Evolutionary conservation across 1,284 basidiomycete species (phyloP), one percentile per base, ranked within the genome.

Genomic region (Sparassis latifolia): DNA sequence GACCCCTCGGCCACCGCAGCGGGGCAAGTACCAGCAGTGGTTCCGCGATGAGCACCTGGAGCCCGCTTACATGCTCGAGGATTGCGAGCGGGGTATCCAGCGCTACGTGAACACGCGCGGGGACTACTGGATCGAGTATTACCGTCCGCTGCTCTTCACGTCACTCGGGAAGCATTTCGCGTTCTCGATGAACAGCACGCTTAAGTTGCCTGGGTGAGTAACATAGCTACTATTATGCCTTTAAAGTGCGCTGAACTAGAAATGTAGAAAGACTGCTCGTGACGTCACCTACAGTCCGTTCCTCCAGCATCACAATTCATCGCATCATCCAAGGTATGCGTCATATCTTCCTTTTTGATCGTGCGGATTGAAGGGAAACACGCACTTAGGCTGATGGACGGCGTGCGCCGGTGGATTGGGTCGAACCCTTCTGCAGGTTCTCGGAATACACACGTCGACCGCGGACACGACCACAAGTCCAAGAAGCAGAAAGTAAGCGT

Each of bases 51-150:
- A 80, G 45, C 77, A 94, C 60, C 77, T 97, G 20, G 71, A 82
- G 45, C 76, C 77, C 0, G 75, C 78, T 2, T 87, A 86, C 59
- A 65, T 72, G 4, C 59, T 85, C 1, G 74, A 77, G 1, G 77
- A 82, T 43, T 85, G 82, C 55, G 69, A 78, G 47, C 61, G 71
- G 37, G 74, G 76, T 1, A 68, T 91, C 30, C 58, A 71, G 12
- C 72, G 80, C 28, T 86, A 86, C 58, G 78, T 84, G 20, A 73
- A 74, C 39, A 69, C 66, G 10, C 76, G 76, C 42, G 78, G 80
- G 6, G 86, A 93, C 52, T 92, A 89, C 59, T 96, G 91, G 86
- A 77, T 84, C 3, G 92, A 95, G 63, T 96, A 96, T 69, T 97
- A 97, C 65, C 79, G 92, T 35, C 93, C 94, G 3, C 70, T 88